A percentile compares a stretch with the other conserved stretches of the same genome.
These are phyloP conservation scores for Haplosporangium gracile DNA, from an alignment of 192 early-diverging fungal species.

Conservation along the genomic window DNA sequence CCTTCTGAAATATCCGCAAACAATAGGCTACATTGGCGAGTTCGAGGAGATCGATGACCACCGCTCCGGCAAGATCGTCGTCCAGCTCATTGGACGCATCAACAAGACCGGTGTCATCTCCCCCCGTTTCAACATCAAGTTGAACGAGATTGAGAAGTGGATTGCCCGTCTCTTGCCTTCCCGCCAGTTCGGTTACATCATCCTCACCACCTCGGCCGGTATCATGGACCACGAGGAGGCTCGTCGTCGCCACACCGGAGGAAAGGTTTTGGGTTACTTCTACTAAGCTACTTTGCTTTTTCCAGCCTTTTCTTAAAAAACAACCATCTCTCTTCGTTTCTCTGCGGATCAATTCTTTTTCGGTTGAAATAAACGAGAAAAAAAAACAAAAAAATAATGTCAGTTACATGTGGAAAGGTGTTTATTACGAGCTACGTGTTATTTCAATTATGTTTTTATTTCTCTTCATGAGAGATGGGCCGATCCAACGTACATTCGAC, in stretches of 20 bases:
- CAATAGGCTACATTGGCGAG: constrained; percentile 96
- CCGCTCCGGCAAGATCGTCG: constrained; percentile 97
- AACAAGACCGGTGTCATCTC: constrained; percentile 99
- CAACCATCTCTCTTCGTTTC: constrained; percentile 10
- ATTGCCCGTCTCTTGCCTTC: constrained; percentile 97
- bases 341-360: constrained; percentile 7
- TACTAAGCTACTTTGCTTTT: constrained; percentile 28
- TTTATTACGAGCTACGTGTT: neutral
- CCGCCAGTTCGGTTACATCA: constrained; percentile 97
- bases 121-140: constrained; percentile 98
- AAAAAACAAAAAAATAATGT: neutral
- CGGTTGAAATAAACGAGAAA: constrained; percentile 12
- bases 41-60: constrained; percentile 99
- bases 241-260: constrained; percentile 96
- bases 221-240: constrained; percentile 99
- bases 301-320: constrained; percentile 1
- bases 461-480: neutral
- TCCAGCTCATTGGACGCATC: constrained; percentile 98
- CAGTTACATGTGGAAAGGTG: neutral
- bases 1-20: neutral
- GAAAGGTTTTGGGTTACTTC: constrained; percentile 89
- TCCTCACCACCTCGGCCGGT: constrained; percentile 92
- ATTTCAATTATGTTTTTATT: neutral
- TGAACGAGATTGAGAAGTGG: constrained; percentile 96
- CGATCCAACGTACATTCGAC: neutral